Percentiles rank a stretch among this genome's conserved stretches.
Evolutionary conservation across 192 early-diverging fungal genomes (phyloP).

Genomic region (Entomortierella lignicola): DNA sequence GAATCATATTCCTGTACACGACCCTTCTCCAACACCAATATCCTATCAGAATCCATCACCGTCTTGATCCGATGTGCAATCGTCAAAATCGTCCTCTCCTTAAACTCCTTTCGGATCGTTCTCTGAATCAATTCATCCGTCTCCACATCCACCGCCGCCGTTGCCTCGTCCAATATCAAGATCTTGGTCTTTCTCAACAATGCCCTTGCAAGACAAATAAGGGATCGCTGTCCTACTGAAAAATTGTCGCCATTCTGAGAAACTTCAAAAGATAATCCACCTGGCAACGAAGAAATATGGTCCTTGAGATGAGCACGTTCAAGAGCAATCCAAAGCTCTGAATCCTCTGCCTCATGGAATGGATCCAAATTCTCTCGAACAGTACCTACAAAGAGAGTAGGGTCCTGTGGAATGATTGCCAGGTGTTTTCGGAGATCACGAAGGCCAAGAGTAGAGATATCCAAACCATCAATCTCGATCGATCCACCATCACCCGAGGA

Average conservation of each 20-base stretch:
- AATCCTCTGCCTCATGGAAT: conserved; percentile 59
- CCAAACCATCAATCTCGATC: conserved; percentile 79
- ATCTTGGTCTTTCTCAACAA: conserved; percentile 68
- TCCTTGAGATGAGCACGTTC: conserved; percentile 45
- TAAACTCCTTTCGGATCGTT: conserved; percentile 81
- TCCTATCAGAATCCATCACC: conserved; percentile 84
- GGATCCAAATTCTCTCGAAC: conserved; percentile 85
- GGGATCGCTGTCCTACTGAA: conserved; percentile 79
- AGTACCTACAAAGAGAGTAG: conserved; percentile 70
- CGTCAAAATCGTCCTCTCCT: conserved; percentile 80
- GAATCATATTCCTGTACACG: conserved; percentile 15
- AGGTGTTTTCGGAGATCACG: conserved; percentile 68
- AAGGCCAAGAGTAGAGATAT: conserved; percentile 70
- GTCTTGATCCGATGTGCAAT: conserved; percentile 92
- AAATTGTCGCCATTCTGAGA: conserved; percentile 76
- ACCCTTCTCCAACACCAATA: conserved; percentile 74
- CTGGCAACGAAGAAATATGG: conserved; percentile 13
- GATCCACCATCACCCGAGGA: conserved; percentile 52
- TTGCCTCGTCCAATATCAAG: conserved; percentile 58
- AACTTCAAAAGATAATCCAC: conserved; percentile 35
- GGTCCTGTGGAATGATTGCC: conserved; percentile 87
- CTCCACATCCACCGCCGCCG: conserved; percentile 77
- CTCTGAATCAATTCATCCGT: conserved; percentile 89
- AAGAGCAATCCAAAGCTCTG: conserved; percentile 69
- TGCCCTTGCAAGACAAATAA: conserved; percentile 68